These are phyloP conservation scores for Fusarium nodosum DNA, from an alignment of 2,329 filamentous ascomycete species.

Conservation along the genomic window DNA sequence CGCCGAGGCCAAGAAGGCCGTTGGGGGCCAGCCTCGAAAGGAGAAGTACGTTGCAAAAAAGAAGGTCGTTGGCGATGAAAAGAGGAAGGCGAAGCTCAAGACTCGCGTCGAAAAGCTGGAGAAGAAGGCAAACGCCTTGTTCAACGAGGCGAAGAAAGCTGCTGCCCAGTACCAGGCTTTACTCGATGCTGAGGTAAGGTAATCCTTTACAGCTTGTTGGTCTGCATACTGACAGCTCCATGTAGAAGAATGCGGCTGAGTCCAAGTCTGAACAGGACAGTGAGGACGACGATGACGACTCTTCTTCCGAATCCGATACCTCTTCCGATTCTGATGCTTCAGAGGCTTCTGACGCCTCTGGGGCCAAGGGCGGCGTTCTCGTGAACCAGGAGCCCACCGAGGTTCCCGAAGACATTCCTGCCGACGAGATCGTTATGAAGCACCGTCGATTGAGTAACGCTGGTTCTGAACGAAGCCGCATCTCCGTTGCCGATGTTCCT, in stretches of 20 bases:
- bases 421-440: slow-evolving; percentile 53
- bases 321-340: slow-evolving; percentile 43
- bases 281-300: not conserved
- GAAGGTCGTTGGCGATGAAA: slow-evolving; percentile 55
- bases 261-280: slow-evolving; percentile 38
- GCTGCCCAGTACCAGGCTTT: slow-evolving; percentile 49
- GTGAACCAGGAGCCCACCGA: slow-evolving; percentile 42
- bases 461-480: slow-evolving; percentile 44
- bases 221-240: slow-evolving; percentile 4
- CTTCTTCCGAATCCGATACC: slow-evolving; percentile 13
- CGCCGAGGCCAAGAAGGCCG: slow-evolving; percentile 53
- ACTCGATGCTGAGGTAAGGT: slow-evolving; percentile 45
- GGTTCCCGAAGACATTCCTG: slow-evolving; percentile 42
- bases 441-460: slow-evolving; percentile 52
- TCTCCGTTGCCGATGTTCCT: slow-evolving; percentile 30
- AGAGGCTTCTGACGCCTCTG: slow-evolving; percentile 41
- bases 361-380: slow-evolving; percentile 45
- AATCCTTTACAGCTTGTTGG: slow-evolving; percentile 1
- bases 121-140: slow-evolving; percentile 54
- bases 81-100: slow-evolving; percentile 56
- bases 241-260: slow-evolving; percentile 33
- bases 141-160: slow-evolving; percentile 57
- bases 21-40: slow-evolving; percentile 48
- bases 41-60: slow-evolving; percentile 43
- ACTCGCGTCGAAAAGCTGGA: slow-evolving; percentile 56